Conservation (phyloP, 1,139 yeast genomes). For the Yamadazyma buinensis region DNA sequence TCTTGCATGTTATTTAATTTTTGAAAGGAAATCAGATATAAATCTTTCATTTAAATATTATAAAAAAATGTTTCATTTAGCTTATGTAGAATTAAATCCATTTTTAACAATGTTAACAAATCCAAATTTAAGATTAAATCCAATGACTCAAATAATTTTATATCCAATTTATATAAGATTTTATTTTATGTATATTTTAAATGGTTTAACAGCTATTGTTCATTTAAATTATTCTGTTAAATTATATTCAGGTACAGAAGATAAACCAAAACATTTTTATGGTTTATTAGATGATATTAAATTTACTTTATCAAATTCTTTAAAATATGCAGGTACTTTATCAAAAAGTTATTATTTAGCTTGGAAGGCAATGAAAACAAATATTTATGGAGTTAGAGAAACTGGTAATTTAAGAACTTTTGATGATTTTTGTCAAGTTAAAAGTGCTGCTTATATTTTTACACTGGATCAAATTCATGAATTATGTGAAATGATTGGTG, state of each 20-base stretch:
- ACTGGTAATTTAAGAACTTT: slow-evolving; percentile 7
- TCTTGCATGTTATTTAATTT: slow-evolving; percentile 23
- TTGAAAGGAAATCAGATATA: slow-evolving; percentile 17
- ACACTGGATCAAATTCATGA: slow-evolving; percentile 11
- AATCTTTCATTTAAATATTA: slow-evolving; percentile 23
- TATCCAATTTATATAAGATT: slow-evolving; percentile 11
- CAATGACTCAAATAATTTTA: slow-evolving; percentile 10
- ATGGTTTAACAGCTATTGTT: slow-evolving; percentile 7
- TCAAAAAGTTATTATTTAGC: slow-evolving; percentile 9
- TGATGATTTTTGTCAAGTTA: slow-evolving; percentile 7
- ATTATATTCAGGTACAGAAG: slow-evolving; percentile 9
- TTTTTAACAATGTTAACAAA: slow-evolving; percentile 7
- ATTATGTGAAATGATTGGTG: slow-evolving; percentile 8
- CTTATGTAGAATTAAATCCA: slow-evolving; percentile 19
- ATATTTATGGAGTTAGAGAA: slow-evolving; percentile 8
- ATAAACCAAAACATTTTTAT: slow-evolving; percentile 10
- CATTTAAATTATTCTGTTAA: slow-evolving; percentile 11
- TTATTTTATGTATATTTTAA: slow-evolving; percentile 11
- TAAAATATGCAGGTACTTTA: slow-evolving; percentile 9
- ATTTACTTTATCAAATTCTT: slow-evolving; percentile 5
- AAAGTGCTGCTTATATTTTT: slow-evolving; percentile 10
- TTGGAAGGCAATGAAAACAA: slow-evolving; percentile 9
- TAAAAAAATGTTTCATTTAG: slow-evolving; percentile 18
- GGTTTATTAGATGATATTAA: slow-evolving; percentile 5
- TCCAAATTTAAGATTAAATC: slow-evolving; percentile 5